These are phyloP conservation scores for Bromus sterilis DNA, from an alignment of 176 grass and related monocot species.

Conservation along the genomic window DNA sequence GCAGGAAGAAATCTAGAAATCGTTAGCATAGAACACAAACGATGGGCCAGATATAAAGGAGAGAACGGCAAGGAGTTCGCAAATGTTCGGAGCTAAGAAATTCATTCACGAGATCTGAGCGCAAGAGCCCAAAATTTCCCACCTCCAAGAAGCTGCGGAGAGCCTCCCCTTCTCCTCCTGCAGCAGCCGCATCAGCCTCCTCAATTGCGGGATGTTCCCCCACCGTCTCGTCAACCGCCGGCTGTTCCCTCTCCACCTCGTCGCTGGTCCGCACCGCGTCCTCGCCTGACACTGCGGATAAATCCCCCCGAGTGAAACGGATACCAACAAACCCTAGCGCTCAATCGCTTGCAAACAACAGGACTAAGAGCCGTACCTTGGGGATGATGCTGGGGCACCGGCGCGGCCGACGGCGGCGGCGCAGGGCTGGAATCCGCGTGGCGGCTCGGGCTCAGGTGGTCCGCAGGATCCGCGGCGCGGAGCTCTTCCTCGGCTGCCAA, in stretches of 20 bases:
- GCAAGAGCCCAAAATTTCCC: background rate
- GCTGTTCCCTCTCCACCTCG: background rate
- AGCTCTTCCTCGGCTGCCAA: slow-evolving; percentile 10
- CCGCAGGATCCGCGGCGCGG: background rate
- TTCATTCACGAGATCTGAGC: background rate
- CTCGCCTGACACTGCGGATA: slow-evolving; percentile 11
- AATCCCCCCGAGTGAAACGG: slow-evolving; percentile 8
- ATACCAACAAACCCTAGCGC: background rate
- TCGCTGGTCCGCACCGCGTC: background rate
- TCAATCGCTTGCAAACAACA: background rate
- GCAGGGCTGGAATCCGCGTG: background rate
- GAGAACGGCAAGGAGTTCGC: background rate
- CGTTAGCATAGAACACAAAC: background rate
- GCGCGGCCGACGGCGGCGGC: background rate
- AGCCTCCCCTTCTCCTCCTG: background rate
- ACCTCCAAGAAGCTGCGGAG: slow-evolving; percentile 31
- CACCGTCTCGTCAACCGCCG: background rate
- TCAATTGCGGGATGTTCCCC: too few species aligned
- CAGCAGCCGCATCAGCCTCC: background rate
- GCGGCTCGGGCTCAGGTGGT: background rate
- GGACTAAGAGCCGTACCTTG: slow-evolving; percentile 3
- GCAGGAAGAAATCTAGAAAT: background rate
- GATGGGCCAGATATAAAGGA: background rate
- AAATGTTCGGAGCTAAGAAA: background rate
- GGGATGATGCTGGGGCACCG: background rate